Base-by-base conservation (phyloP, 1,284 basidiomycete genomes). In the Trichosporon sp. region DNA sequence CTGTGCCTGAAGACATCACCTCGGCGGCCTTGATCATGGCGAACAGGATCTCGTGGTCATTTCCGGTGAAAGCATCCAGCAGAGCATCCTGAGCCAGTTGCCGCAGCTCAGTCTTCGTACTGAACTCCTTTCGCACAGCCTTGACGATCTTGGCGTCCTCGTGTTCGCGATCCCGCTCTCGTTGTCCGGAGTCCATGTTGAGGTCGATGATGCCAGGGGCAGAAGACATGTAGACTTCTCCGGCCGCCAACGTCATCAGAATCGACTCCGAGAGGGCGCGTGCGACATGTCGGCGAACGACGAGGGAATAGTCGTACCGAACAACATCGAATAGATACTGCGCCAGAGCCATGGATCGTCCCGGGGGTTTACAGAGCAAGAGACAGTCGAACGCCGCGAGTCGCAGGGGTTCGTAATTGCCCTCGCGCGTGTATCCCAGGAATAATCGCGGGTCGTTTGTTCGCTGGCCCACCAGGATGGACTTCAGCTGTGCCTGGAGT, bases 381-480 rank as follows among this genome's bases (percentile, higher is more conserved):
- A 99, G 84, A 21, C 91, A 90, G 77, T 99, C 94, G 72, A 99
- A 95, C 2, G 96, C 95, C 3, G 91, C 87, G 59, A 93, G 85
- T 31, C 96, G 89, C 33, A 99, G 89, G 71, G 93, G 90, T 4
- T 89, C 89, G 71, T 91, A 95, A 75, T 96, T 96, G 49, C 94
- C 95, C 78, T 95, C 92, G 23, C 95, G 86, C 52, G 95, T 96
- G 73, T 95, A 87, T 4, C 88, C 87, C 72, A 99, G 88, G 81
- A 95, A 95, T 19, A 89, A 81, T 63, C 87, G 85, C 29, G 90
- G 84, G 72, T 95, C 90, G 66, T 89, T 89, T 1, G 91, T 89
- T 60, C 92, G 85, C 59, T 96, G 85, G 73, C 88, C 88, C 0
- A 90, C 89, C 63, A 91, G 81, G 65, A 88, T 89, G 64, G 93